Conservation (phyloP, 2,329 filamentous ascomycete genomes). For the Pleoardoris graminearum region DNA sequence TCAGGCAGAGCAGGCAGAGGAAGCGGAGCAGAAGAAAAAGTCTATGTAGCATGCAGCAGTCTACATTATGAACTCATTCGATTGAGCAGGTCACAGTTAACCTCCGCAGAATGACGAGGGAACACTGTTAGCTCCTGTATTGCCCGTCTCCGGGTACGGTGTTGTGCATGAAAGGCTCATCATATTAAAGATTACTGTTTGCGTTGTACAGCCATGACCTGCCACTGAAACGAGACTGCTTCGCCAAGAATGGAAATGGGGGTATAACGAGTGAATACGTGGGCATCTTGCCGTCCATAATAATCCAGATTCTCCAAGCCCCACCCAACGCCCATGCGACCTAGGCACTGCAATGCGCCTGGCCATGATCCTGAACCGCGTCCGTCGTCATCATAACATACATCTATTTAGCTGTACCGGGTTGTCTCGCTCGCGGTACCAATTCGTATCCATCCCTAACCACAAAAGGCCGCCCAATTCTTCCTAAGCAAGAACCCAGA, state of each 20-base stretch:
- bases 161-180: too few relatives aligned
- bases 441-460: slow-evolving; percentile 1
- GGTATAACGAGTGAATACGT: slow-evolving; percentile 17
- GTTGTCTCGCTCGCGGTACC: not conserved
- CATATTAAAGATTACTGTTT: slow-evolving; percentile 35
- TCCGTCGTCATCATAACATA: slow-evolving; percentile 10
- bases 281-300: not conserved
- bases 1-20: slow-evolving; percentile 54
- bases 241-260: not conserved
- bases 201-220: slow-evolving; percentile 7
- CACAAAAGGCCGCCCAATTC: slow-evolving; percentile 8
- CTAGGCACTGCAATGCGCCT: not conserved
- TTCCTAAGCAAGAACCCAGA: slow-evolving; percentile 14
- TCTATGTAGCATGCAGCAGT: slow-evolving; percentile 23
- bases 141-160: too few relatives aligned
- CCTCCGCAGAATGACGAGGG: too few relatives aligned
- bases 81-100: too few relatives aligned
- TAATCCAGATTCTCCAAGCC: slow-evolving; percentile 1
- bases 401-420: not conserved
- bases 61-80: not conserved
- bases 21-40: slow-evolving; percentile 52
- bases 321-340: slow-evolving; percentile 1
- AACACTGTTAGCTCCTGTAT: too few relatives aligned
- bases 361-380: not conserved
- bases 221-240: not conserved